A percentile compares a stretch with the other conserved stretches of the same genome.
Evolutionary conservation across 2,329 filamentous ascomycete species (phyloP).

Genomic region (Diaporthe amygdali): DNA sequence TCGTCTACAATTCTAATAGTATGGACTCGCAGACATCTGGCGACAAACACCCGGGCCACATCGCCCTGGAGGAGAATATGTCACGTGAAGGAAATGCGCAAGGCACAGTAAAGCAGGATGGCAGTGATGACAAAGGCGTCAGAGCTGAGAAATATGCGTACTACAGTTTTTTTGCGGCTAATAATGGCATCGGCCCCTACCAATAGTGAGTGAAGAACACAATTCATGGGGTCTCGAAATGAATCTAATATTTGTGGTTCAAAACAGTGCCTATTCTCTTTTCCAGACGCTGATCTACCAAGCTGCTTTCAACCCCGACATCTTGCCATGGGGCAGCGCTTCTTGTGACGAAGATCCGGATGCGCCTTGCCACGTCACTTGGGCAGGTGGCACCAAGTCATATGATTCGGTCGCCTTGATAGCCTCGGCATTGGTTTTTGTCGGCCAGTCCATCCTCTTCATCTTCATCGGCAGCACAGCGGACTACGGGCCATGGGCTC

Average conservation of each 20-base stretch:
- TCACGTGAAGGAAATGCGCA: background rate
- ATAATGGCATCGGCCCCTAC: conserved; percentile 4
- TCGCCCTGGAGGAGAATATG: background rate
- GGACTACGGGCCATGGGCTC: background rate
- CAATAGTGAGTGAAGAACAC: background rate
- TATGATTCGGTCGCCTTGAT: background rate
- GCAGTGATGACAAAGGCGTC: background rate
- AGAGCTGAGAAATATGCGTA: background rate
- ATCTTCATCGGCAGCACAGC: conserved; percentile 10
- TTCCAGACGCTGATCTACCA: conserved; percentile 1
- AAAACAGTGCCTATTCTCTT: background rate
- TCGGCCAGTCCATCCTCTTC: background rate
- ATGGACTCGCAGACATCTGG: background rate
- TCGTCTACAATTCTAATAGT: background rate
- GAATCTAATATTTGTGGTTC: background rate
- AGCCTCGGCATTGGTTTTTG: background rate
- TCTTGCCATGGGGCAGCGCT: background rate
- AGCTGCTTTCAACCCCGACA: background rate
- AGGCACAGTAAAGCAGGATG: background rate
- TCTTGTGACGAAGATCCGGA: conserved; percentile 2
- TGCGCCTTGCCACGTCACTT: background rate
- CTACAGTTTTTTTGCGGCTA: background rate
- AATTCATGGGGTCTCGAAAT: background rate
- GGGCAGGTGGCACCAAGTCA: background rate
- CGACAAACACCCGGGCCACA: background rate